Conservation (phyloP, 2,329 filamentous ascomycete genomes). For the Pseudogymnoascus sp. region DNA sequence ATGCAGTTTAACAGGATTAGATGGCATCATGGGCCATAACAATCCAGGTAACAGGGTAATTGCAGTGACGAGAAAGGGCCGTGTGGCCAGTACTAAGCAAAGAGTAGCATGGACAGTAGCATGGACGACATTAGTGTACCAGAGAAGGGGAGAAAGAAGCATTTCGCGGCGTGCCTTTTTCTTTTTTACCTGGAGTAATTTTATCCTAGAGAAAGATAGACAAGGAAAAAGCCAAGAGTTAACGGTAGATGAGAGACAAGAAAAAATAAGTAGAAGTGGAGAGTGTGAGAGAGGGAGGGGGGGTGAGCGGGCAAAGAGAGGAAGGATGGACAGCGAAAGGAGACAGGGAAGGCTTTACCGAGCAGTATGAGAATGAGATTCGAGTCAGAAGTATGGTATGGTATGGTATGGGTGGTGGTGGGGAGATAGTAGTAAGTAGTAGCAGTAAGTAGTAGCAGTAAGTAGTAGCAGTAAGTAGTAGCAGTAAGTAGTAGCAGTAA, state of each 20-base stretch:
- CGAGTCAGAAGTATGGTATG: background rate
- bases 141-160: background rate
- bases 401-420: too few species aligned
- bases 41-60: background rate
- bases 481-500: background rate
- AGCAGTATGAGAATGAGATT: constrained; percentile 4
- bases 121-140: background rate
- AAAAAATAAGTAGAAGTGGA: background rate
- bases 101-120: background rate
- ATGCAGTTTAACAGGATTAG: background rate
- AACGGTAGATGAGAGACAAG: background rate
- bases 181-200: background rate
- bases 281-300: background rate
- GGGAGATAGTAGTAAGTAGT: too few species aligned
- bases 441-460: background rate
- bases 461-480: background rate
- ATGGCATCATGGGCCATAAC: constrained; percentile 3
- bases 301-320: background rate
- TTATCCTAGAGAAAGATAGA: background rate
- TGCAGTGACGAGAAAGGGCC: background rate
- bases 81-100: background rate
- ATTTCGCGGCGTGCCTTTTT: background rate
- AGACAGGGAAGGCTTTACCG: background rate
- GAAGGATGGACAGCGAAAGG: background rate
- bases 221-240: background rate